Evolutionary conservation across 2,329 filamentous ascomycete species (phyloP).

Genomic region (Paracoccidioides lutzii): DNA sequence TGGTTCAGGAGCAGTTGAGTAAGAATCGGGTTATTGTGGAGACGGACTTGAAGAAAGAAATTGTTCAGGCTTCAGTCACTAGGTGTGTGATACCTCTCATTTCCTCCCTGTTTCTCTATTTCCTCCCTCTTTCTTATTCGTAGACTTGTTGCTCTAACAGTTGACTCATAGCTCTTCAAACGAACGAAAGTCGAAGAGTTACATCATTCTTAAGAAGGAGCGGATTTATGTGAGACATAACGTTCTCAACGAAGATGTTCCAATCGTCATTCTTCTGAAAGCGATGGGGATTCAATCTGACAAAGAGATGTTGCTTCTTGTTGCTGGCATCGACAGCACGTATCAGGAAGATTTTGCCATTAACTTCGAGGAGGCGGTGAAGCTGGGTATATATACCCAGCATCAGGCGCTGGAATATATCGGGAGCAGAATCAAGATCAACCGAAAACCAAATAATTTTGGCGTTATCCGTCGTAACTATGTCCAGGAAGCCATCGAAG

Average conservation of each 20-base stretch:
- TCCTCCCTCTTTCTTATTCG: background rate
- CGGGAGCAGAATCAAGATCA: slow-evolving; percentile 76
- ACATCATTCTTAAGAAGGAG: slow-evolving; percentile 88
- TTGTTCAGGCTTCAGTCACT: slow-evolving; percentile 90
- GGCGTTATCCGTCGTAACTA: slow-evolving; percentile 58
- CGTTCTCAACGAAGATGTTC: slow-evolving; percentile 82
- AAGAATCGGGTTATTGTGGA: slow-evolving; percentile 99
- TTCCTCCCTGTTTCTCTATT: background rate
- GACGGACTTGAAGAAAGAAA: slow-evolving; percentile 76
- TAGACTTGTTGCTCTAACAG: background rate
- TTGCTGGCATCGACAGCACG: slow-evolving; percentile 70
- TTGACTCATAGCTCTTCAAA: slow-evolving; percentile 66
- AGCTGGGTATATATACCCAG: slow-evolving; percentile 76
- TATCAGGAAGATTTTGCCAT: slow-evolving; percentile 93
- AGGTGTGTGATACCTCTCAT: slow-evolving; percentile 27
- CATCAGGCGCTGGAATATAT: slow-evolving; percentile 93
- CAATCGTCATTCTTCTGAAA: slow-evolving; percentile 84
- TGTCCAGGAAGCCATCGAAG: slow-evolving; percentile 83
- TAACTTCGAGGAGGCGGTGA: slow-evolving; percentile 87
- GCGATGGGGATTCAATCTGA: slow-evolving; percentile 89
- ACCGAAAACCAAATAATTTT: slow-evolving; percentile 47
- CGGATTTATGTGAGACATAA: slow-evolving; percentile 84
- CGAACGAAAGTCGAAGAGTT: slow-evolving; percentile 95
- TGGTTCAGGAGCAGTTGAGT: slow-evolving; percentile 96
- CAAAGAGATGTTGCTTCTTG: slow-evolving; percentile 83